Percentiles rank a stretch among this genome's conserved stretches.
Conservation (phyloP, 306 rosid species). For the Glycine latifolia region DNA sequence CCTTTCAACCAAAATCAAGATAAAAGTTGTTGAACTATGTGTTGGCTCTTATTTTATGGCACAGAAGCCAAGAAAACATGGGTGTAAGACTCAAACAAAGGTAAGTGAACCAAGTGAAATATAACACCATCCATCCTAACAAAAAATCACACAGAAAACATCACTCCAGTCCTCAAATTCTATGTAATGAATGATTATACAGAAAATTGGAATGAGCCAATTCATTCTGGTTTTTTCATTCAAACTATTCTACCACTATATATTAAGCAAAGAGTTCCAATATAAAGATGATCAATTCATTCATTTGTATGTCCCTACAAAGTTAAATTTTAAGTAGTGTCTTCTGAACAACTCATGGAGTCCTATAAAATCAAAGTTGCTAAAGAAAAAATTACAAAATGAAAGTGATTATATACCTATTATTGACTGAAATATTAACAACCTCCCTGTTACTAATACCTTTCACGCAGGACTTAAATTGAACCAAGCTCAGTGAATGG, state of each 20-base stretch:
- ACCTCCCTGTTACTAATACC: neutral
- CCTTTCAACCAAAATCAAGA: neutral
- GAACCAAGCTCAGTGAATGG: conserved; percentile 61
- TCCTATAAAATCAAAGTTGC: too few species aligned
- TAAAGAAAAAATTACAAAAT: too few species aligned
- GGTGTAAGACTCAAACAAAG: neutral
- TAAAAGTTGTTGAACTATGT: neutral
- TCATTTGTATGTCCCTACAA: neutral
- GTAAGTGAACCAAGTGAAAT: neutral
- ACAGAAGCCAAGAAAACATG: neutral
- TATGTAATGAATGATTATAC: neutral
- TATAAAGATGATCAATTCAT: neutral
- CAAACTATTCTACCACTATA: neutral
- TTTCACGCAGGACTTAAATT: conserved; percentile 44
- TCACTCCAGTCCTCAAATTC: neutral
- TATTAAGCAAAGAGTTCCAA: neutral
- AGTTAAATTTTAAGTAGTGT: neutral
- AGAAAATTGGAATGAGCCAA: neutral
- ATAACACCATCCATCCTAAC: neutral
- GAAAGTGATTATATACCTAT: too few species aligned
- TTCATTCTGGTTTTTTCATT: neutral
- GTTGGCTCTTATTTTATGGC: neutral
- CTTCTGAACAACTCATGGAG: too few species aligned
- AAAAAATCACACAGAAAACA: neutral
- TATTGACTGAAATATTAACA: neutral